Base-by-base conservation (phyloP, 208 protist species). In the Strigomonas culicis region DNA sequence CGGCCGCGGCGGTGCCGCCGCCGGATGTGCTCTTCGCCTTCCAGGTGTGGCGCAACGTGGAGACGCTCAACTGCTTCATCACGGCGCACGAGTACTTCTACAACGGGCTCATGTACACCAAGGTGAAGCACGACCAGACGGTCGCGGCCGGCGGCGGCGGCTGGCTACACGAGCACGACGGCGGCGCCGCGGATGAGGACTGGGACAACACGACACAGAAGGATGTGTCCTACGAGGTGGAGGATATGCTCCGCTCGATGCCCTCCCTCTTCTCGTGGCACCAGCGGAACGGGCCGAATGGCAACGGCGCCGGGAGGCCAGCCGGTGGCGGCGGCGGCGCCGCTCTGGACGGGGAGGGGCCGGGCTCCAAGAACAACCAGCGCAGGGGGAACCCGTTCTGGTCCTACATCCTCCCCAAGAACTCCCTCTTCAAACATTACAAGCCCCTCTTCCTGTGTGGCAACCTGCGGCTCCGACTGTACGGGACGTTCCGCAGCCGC, bases 1-100 rank as follows among this genome's bases (percentile, higher is more conserved):
- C 4, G 11, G 1, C 39, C 8, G 15, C 39, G 10, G 39, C 84
- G 93, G 96, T 44, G 36, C n/a, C 34, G 51, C 98, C 98, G 46
- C 98, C 98, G 0, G 99, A 99, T 69, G 81, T 82, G n/a, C 98
- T 99, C 74, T 99, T 98, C 60, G 81, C 90, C 22, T 98, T 95
- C 75, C 98, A 99, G 72, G 75, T 99, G 22, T 99, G 97, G 80
- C 91, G 97, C 39, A 99, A 99, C 77, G 70, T 99, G 30, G 66
- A 92, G 57, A 57, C 90, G 13, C 74, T 99, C n/a, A 99, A 99
- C 82, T 73, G 82, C 19, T 86, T 98, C 44, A 50, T 89, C 47
- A 28, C 60, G 0, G 52, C 67, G 2, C 76, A 83, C 24, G 67
- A 59, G 46, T 57, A 59, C 32, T 63, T 68, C 25, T 59, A 30